phyloP scores from a whole-genome alignment of 1,284 basidiomycete species.

The Microbotryum silenes-acaulis region DNA sequence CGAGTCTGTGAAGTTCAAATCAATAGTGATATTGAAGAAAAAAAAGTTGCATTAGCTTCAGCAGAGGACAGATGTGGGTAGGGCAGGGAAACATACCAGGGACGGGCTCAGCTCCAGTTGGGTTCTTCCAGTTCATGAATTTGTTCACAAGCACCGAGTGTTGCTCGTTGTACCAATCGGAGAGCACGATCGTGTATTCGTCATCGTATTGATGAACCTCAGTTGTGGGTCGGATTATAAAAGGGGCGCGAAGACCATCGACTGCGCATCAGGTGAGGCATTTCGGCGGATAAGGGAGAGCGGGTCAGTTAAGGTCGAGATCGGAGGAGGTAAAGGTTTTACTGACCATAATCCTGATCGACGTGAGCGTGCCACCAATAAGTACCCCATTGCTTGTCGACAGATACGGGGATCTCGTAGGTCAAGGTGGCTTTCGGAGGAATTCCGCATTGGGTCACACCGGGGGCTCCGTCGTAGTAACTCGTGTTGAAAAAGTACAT shows the following conservation, averaged over 20 bases:
- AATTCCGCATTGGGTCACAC: conserved; percentile 79
- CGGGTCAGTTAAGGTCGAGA: neutral
- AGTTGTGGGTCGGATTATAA: conserved; percentile 61
- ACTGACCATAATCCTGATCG: conserved; percentile 3
- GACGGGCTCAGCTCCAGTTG: conserved; percentile 72
- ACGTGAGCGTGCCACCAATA: conserved; percentile 34
- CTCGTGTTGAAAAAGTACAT: conserved; percentile 76
- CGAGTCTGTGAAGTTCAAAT: conserved; percentile 50
- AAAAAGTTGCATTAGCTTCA: neutral
- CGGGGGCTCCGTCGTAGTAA: conserved; percentile 81
- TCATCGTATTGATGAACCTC: conserved; percentile 62
- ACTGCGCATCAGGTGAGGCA: conserved; percentile 31
- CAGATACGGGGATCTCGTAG: conserved; percentile 72
- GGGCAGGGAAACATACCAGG: conserved; percentile 50
- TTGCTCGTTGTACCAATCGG: conserved; percentile 74
- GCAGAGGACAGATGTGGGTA: neutral
- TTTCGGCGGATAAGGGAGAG: no score
- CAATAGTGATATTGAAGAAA: conserved; percentile 3
- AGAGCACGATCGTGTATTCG: conserved; percentile 76
- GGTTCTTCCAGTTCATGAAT: conserved; percentile 59
- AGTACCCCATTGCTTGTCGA: conserved; percentile 39
- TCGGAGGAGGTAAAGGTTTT: neutral
- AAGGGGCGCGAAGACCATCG: conserved; percentile 67
- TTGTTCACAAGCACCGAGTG: conserved; percentile 54
- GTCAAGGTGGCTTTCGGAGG: conserved; percentile 65